phyloP scores from a whole-genome alignment of 2,329 filamentous ascomycete species.

The Incumbomyces delicatus region DNA sequence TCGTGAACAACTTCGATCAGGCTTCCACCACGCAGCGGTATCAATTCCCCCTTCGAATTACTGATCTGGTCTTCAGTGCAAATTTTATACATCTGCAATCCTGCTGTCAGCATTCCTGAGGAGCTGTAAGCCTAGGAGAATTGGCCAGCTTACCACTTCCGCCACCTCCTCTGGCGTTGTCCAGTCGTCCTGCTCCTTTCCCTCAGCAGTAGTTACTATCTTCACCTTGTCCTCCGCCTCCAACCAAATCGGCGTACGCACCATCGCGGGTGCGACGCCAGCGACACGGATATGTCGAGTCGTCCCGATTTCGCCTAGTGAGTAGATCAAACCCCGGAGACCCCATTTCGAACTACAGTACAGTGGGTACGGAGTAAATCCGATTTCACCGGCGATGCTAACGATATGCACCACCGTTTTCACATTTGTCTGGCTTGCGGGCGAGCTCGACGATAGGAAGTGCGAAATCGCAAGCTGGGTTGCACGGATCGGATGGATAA shows the following conservation, averaged over 20 bases:
- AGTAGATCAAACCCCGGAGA: conserved; percentile 41
- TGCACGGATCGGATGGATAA: conserved; percentile 43
- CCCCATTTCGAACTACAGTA: conserved; percentile 43
- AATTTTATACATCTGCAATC: conserved; percentile 17
- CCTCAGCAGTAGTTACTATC: conserved; percentile 33
- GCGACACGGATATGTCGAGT: conserved; percentile 45
- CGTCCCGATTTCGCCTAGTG: conserved; percentile 40
- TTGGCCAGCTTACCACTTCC: conserved; percentile 44
- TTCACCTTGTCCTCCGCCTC: conserved; percentile 51
- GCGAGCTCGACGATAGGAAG: conserved; percentile 30
- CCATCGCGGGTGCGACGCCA: conserved; percentile 50
- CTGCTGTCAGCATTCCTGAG: conserved; percentile 28
- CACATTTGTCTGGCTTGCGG: conserved; percentile 15
- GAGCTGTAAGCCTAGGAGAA: neutral
- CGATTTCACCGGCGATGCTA: conserved; percentile 36
- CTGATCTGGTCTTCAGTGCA: conserved; percentile 1
- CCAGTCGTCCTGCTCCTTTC: conserved; percentile 39
- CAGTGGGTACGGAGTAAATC: conserved; percentile 32
- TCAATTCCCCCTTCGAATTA: neutral
- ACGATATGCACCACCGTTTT: conserved; percentile 41
- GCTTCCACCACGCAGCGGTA: conserved; percentile 28
- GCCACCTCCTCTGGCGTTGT: conserved; percentile 52
- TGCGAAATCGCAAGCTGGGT: conserved; percentile 43
- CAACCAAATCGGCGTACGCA: conserved; percentile 53
- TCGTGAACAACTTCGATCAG: conserved; percentile 47